These are phyloP conservation scores for Echium plantagineum DNA, from an alignment of 257 asterid genomes.

Conservation along the genomic window DNA sequence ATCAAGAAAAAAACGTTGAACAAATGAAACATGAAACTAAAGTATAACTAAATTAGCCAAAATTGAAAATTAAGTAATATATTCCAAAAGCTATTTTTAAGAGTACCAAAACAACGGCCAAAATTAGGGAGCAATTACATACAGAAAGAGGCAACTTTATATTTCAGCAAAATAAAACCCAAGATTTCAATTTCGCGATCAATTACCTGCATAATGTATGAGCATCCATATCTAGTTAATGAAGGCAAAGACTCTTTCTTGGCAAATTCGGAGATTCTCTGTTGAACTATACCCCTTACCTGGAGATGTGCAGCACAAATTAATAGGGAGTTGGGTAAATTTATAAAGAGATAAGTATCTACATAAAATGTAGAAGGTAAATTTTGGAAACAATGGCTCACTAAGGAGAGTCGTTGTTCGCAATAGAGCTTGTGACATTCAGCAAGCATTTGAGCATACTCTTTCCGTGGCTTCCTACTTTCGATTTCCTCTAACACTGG, in stretches of 20 bases:
- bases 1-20: too few species aligned
- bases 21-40: too few species aligned
- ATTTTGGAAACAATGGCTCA: conserved; percentile 20
- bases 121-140: too few species aligned
- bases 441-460: conserved; percentile 73
- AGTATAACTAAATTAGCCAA: too few species aligned
- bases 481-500: conserved; percentile 90
- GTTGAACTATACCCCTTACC: conserved; percentile 86
- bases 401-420: conserved; percentile 92
- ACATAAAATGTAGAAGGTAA: not conserved
- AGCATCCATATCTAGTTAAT: conserved; percentile 94
- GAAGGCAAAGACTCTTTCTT: conserved; percentile 87
- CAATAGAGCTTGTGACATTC: conserved; percentile 97
- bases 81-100: too few species aligned
- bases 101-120: too few species aligned
- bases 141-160: not conserved
- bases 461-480: conserved; percentile 87
- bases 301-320: conserved; percentile 16
- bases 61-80: too few species aligned
- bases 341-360: conserved; percentile 2
- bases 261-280: conserved; percentile 76
- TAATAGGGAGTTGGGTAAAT: not conserved
- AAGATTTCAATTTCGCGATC: conserved; percentile 6
- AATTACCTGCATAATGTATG: conserved; percentile 88
- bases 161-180: conserved; percentile 2